Evolutionary conservation across 2,329 filamentous ascomycete species (phyloP).

Genomic region (Cryphonectria carpinicola): DNA sequence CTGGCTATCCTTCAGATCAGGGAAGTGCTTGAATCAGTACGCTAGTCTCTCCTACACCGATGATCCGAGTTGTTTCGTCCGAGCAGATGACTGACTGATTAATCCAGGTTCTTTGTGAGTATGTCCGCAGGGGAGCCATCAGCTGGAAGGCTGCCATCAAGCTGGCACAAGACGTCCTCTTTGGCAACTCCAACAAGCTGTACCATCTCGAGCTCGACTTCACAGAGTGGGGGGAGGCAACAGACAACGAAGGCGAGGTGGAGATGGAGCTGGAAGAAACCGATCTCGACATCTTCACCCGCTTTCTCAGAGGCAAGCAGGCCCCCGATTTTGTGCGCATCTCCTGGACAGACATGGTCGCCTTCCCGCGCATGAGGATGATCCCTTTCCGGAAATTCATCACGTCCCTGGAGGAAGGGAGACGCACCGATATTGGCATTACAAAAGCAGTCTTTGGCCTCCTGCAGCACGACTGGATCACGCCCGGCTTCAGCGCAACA

Average conservation of each 20-base stretch:
- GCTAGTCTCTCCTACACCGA: constrained; percentile 29
- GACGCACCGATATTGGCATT: constrained; percentile 58
- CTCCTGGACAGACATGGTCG: constrained; percentile 81
- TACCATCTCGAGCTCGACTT: constrained; percentile 64
- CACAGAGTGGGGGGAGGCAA: constrained; percentile 34
- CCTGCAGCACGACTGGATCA: constrained; percentile 67
- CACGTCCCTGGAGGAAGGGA: constrained; percentile 50
- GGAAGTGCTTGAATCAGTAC: constrained; percentile 68
- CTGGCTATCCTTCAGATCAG: constrained; percentile 74
- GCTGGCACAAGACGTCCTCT: constrained; percentile 70
- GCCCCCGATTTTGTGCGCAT: constrained; percentile 70
- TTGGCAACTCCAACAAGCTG: constrained; percentile 76
- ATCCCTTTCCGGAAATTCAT: constrained; percentile 65
- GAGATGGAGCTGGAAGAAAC: constrained; percentile 34
- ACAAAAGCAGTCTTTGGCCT: constrained; percentile 67
- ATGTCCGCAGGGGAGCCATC: constrained; percentile 66
- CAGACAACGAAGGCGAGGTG: constrained; percentile 29
- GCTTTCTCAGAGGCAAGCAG: constrained; percentile 52
- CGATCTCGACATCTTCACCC: constrained; percentile 42
- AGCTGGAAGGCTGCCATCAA: constrained; percentile 64
- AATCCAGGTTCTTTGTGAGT: constrained; percentile 65
- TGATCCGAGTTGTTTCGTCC: background rate
- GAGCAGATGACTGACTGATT: constrained; percentile 19
- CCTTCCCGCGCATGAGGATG: constrained; percentile 66
- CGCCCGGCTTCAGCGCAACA: constrained; percentile 56